phyloP scores from a whole-genome alignment of 2,329 filamentous ascomycete species.

The Celoporthe dispersa region DNA sequence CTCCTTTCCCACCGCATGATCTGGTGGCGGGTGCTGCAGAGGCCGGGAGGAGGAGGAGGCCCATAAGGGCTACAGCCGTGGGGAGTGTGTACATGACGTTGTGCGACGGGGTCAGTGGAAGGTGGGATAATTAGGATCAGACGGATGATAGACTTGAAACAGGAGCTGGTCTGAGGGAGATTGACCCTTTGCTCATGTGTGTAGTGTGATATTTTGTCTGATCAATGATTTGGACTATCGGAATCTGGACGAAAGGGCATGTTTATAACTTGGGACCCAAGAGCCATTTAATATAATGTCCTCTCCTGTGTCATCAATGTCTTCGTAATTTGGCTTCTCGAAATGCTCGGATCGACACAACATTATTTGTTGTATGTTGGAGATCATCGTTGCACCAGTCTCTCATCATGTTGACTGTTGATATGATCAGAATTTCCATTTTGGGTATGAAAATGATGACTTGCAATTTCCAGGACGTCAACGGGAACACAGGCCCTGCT shows the following conservation, averaged over 20 bases:
- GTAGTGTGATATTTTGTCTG: background rate
- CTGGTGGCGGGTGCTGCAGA: slow-evolving; percentile 1
- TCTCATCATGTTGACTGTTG: background rate
- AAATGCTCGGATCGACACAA: background rate
- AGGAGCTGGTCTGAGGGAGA: background rate
- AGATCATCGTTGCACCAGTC: background rate
- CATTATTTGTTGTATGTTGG: background rate
- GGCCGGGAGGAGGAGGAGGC: background rate
- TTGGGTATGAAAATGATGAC: background rate
- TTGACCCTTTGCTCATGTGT: background rate
- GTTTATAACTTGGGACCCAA: background rate
- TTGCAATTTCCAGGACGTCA: background rate
- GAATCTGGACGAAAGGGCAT: background rate
- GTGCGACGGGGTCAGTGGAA: too few relatives aligned
- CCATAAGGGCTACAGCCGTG: background rate
- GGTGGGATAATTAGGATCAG: background rate
- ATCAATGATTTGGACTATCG: background rate
- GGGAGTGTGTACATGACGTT: slow-evolving; percentile 8
- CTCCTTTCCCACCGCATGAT: slow-evolving; percentile 7
- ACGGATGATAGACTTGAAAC: background rate
- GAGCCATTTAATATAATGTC: background rate
- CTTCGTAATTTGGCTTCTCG: background rate
- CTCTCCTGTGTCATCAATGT: background rate
- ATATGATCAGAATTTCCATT: background rate
- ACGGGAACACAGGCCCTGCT: background rate